phyloP scores from a whole-genome alignment of 2,329 filamentous ascomycete species.

The Ceratocystis papillata region DNA sequence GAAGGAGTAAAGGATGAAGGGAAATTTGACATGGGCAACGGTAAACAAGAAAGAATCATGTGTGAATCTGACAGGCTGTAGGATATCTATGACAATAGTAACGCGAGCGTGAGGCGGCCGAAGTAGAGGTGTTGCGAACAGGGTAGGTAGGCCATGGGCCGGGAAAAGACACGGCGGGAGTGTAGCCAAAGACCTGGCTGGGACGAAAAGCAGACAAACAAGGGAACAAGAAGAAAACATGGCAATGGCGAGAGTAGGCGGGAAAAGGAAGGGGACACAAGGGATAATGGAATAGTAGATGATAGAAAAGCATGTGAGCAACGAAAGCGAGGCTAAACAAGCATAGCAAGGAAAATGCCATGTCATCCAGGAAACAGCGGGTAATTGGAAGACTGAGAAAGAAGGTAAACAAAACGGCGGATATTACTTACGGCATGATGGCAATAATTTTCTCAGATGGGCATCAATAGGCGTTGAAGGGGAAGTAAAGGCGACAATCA shows the following conservation, averaged over 20 bases:
- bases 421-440: conserved; percentile 15
- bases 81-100: neutral
- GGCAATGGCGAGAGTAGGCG: neutral
- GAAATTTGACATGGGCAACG: conserved; percentile 8
- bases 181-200: neutral
- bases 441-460: neutral
- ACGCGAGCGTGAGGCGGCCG: neutral
- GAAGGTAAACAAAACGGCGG: neutral
- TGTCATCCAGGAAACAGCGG: neutral
- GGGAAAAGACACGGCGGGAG: neutral
- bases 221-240: neutral
- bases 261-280: neutral
- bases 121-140: neutral
- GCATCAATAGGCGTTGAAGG: conserved; percentile 7
- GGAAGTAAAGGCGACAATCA: neutral
- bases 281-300: neutral
- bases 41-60: conserved; percentile 4
- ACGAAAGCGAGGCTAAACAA: neutral
- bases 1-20: conserved; percentile 6
- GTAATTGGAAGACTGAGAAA: neutral
- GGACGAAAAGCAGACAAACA: neutral
- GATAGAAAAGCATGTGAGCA: neutral
- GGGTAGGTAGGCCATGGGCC: neutral
- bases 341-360: neutral
- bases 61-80: neutral